Evolutionary conservation across 331 rosid species (phyloP).

Genomic region (Quercus tomentella): DNA sequence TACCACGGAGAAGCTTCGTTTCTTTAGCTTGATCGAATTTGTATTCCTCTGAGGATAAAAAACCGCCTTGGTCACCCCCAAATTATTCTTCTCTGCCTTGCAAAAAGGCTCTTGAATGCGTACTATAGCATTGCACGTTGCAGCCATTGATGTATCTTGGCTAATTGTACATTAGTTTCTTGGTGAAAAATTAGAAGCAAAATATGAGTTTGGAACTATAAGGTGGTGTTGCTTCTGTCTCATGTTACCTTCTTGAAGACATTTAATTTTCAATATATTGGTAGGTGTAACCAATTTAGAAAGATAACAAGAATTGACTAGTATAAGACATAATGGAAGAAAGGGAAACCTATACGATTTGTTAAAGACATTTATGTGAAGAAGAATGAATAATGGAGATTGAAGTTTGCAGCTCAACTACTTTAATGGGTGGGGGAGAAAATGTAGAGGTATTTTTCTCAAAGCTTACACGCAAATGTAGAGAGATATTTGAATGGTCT

Average conservation of each 20-base stretch:
- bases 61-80: neutral
- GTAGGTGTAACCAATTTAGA: conserved; percentile 32
- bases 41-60: neutral
- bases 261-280: neutral
- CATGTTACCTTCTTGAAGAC: conserved; percentile 1
- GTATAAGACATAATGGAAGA: neutral
- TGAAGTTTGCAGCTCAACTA: conserved; percentile 46
- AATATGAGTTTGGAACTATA: conserved; percentile 10
- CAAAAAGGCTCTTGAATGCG: conserved; percentile 13
- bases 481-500: conserved; percentile 4
- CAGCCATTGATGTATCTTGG: conserved; percentile 34
- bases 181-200: neutral
- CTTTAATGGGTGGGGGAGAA: conserved; percentile 48
- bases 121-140: conserved; percentile 10
- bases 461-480: conserved; percentile 52
- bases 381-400: conserved; percentile 1
- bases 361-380: neutral
- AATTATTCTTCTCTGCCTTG: conserved; percentile 17
- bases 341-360: conserved; percentile 5
- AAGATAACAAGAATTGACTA: neutral
- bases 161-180: conserved; percentile 11
- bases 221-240: conserved; percentile 18
- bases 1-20: conserved; percentile 14
- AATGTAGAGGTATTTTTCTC: conserved; percentile 13
- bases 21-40: neutral